Evolutionary conservation across 2,329 filamentous ascomycete species (phyloP), one percentile per base, ranked within the genome.

Genomic region (Phialophora tarda): DNA sequence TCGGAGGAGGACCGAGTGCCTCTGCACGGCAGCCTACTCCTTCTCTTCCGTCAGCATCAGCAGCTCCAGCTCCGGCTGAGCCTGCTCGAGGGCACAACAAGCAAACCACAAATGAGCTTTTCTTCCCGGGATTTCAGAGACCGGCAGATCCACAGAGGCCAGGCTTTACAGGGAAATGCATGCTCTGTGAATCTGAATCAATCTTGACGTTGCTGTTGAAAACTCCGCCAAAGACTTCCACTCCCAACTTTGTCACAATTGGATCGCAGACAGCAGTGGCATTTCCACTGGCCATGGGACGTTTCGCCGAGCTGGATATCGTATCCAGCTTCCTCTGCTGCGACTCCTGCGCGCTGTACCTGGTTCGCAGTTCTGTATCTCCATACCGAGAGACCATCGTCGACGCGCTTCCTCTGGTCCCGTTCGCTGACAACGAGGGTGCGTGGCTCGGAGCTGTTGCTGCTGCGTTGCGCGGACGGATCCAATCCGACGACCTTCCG

Each of bases 321-420:
- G 17, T 55, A 26, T 55, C 53, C 30, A 21, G n/a, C 12, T 55
- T 55, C 12, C 17, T 55, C 7, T 55, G 53, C 24, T 55, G 53
- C 53, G 53, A 55, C 23, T 55, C n/a, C 3, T 55, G 53, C 53
- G 53, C 24, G 12, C 26, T 28, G n/a, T 28, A 55, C 24, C 23
- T 55, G 17, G 53, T 48, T 23, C 44, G 44, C 44, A 48, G 7
- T 23, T n/a, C 23, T 4, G 23, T 23, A 3, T 48, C 44, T 21
- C 17, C 44, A 4, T 11, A n/a, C n/a, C 44, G 23, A 48, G 44
- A 48, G 17, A n/a, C 17, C 17, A 48, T 48, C 11, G 44, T 23
- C 14, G n/a, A n/a, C 6, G 44, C 44, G 11, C 44, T 48, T n/a
- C 44, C 44, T 3, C 3, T 48, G 17, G 44, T 23, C 17, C 6